Evolutionary conservation across 31 red algal species (phyloP).

Genomic region (Porphyra umbilicalis): DNA sequence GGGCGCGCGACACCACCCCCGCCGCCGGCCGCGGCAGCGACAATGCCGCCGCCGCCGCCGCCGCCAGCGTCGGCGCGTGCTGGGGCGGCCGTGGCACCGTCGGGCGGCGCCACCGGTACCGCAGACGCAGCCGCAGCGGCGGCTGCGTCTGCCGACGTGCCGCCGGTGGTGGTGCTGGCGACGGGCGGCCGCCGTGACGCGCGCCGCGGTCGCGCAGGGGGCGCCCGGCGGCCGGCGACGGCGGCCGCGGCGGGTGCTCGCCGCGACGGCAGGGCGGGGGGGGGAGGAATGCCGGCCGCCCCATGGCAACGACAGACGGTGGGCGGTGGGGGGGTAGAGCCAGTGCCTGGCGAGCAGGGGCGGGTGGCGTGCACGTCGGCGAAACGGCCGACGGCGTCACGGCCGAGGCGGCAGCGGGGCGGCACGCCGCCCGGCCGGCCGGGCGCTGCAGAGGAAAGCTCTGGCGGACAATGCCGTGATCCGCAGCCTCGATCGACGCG

Average conservation of each 20-base stretch:
- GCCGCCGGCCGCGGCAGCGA: background rate
- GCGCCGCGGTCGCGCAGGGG: background rate
- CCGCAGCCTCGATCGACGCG: no score
- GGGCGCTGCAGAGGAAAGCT: no score
- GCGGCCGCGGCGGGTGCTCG: background rate
- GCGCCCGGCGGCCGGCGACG: background rate
- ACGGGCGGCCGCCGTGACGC: no score
- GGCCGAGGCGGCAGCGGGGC: no score
- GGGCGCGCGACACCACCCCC: background rate
- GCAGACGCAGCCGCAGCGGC: background rate
- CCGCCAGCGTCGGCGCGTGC: background rate
- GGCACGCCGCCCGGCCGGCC: no score
- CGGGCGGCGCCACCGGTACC: background rate
- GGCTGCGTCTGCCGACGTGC: background rate
- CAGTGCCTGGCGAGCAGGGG: background rate
- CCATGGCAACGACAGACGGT: no score
- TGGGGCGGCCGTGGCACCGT: background rate
- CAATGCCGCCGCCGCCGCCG: background rate
- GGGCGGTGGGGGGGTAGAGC: background rate
- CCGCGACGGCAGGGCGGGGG: background rate
- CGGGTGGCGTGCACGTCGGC: no score
- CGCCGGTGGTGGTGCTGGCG: no score
- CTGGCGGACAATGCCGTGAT: no score
- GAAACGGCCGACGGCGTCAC: no score
- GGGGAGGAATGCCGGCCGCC: no score